Evolutionary conservation across 768 basidiomycete genomes (phyloP), one percentile per base, ranked within the genome.

Genomic region (Mycena rosella): DNA sequence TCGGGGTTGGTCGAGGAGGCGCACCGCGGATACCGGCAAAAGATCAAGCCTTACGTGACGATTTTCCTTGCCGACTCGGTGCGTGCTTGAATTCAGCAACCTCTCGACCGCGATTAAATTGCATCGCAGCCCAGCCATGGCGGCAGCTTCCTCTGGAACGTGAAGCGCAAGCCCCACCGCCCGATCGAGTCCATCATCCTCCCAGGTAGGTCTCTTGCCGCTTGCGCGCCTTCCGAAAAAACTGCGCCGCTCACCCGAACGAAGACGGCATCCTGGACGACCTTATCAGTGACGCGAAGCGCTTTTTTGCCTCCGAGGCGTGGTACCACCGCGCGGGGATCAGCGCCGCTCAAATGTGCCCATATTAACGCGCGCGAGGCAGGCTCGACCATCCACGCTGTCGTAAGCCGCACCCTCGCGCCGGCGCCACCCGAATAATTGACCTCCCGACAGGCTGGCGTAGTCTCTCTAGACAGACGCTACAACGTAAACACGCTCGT

Each of bases 251-350:
- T 49, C 26, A 62, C 38, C 82, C 71, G 60, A 85, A 85, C 3
- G 80, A 81, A 29, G 81, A 83, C 29, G 85, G 86, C 13, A 77
- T 86, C 9, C 76, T 86, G 7, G 80, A 85, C 2, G 82, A 81
- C 10, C 75, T 90, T 7, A 77, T 89, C 15, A 75, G 79, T 45
- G 88, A 90, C 65, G 85, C 85, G 5, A 80, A 78, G 32, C 87
- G 88, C 59, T 90, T 89, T 69, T 74, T 89, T n/a, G 78, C 80
- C 24, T 80, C 82, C 15, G 87, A 88, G 63, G 77, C 83, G n/a
- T 90, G 89, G 89, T 90, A 89, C 68, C 72, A 77, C 32, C 81
- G 84, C 44, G 84, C 86, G 0, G 88, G 89, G 0, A 89, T 5
- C 20, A 6, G 20, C 44, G n/a, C 14, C 6, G 26, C 15, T 58